phyloP scores from a whole-genome alignment of 257 asterid species.

The Jaltomata sinuosa region DNA sequence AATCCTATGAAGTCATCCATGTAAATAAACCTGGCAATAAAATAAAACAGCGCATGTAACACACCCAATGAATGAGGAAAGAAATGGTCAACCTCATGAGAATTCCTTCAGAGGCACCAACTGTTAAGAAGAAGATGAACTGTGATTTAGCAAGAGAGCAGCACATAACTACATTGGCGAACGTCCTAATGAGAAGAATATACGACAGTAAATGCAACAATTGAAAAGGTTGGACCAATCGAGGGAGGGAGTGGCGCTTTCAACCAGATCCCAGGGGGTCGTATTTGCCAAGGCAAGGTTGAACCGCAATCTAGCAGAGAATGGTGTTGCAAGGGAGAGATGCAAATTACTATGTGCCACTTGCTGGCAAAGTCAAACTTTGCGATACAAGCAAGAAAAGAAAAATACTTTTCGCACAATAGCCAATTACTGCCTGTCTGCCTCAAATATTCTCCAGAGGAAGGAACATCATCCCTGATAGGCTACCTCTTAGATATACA shows the following conservation, averaged over 20 bases:
- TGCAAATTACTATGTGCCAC: neutral
- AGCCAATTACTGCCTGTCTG: neutral
- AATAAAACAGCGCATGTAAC: neutral
- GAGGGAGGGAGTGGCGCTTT: neutral
- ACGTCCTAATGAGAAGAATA: neutral
- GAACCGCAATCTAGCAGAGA: neutral
- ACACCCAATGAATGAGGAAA: neutral
- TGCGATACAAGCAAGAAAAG: neutral
- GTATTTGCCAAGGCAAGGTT: neutral
- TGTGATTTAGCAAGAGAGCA: neutral
- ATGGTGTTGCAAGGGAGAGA: neutral
- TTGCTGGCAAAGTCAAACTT: neutral
- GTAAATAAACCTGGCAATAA: neutral
- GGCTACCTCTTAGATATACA: neutral
- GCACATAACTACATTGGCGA: neutral
- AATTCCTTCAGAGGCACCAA: neutral
- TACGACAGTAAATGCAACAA: neutral
- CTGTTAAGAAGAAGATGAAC: neutral
- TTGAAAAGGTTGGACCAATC: neutral
- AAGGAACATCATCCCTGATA: neutral
- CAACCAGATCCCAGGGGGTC: neutral
- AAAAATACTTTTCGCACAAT: neutral
- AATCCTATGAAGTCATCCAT: neutral
- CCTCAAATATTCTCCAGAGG: neutral
- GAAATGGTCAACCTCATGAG: neutral